Evolutionary conservation across 768 basidiomycete genomes (phyloP), one percentile per base, ranked within the genome.

Genomic region (Termitomyces titanicus): DNA sequence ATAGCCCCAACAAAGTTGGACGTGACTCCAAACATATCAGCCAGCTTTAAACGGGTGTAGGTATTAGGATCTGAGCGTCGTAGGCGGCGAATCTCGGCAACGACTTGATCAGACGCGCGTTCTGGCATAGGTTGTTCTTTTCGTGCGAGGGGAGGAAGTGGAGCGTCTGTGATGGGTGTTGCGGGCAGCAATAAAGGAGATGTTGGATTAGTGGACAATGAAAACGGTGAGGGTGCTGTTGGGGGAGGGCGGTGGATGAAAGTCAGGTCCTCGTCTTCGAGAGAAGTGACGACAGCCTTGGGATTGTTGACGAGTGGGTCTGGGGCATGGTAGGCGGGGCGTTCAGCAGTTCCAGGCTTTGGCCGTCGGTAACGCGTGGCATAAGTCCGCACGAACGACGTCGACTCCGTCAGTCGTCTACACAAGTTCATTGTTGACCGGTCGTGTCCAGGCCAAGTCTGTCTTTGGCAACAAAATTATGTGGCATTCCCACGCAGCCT

Each of bases 201-300:
- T 6, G 80, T 70, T 10, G 91, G 91, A 9, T 79, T 74, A 5
- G 82, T 83, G 5, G 83, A 85, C 54, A 84, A 80, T 18, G 91
- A 94, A 56, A 77, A 74, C 3, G 90, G 89, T 17, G 89, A 78
- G 9, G 88, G 86, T 10, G 85, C 80, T 10, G 86, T 83, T 0
- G 91, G 88, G 0, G 91, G 92, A n/a, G 88, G 88, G 40, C 92
- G 85, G 67, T 90, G 89, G 55, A 93, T 85, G 67, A 93, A 93
- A 0, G 89, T 89, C 53, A 92, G 69, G 56, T 79, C 74, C 54
- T 80, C 79, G 58, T 80, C 81, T 6, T 73, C 68, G 20, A 87
- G 69, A 9, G 70, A 54, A 10, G 77, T 81, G 47, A 84, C 80
- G 46, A 69, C 69, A 35, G 81, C 82, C 37, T 79, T 74, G 37